These are phyloP conservation scores for Pseudogymnoascus sp. DNA, from an alignment of 2,329 filamentous ascomycete genomes.

Conservation along the genomic window DNA sequence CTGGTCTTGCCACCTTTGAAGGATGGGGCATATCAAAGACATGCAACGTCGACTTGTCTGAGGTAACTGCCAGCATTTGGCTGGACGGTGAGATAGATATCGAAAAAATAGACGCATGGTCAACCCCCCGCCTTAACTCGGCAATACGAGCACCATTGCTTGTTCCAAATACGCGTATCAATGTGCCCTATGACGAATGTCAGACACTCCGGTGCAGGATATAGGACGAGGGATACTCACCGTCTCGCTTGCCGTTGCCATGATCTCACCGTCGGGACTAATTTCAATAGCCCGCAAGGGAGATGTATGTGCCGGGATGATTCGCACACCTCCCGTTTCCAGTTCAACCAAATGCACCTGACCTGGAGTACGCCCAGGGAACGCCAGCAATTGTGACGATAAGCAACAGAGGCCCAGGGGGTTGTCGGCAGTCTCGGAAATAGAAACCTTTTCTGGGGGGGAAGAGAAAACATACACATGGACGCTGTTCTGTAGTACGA, in stretches of 20 bases:
- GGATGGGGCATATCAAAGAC: slow-evolving; percentile 75
- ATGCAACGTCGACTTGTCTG: slow-evolving; percentile 93
- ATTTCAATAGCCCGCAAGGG: slow-evolving; percentile 71
- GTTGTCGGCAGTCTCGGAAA: slow-evolving; percentile 84
- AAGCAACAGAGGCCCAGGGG: slow-evolving; percentile 72
- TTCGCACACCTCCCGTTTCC: slow-evolving; percentile 73
- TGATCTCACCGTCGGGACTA: slow-evolving; percentile 68
- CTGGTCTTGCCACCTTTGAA: slow-evolving; percentile 33
- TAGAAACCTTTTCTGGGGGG: slow-evolving; percentile 60
- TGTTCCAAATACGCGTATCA: slow-evolving; percentile 80
- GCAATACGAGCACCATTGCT: slow-evolving; percentile 71
- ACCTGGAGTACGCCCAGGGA: slow-evolving; percentile 79
- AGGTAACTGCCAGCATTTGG: slow-evolving; percentile 78
- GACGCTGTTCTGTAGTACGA: slow-evolving; percentile 75
- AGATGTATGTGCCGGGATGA: slow-evolving; percentile 83
- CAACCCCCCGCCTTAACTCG: slow-evolving; percentile 82
- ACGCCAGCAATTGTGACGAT: slow-evolving; percentile 65
- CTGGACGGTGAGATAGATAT: slow-evolving; percentile 80
- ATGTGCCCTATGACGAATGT: slow-evolving; percentile 56
- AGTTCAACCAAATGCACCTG: slow-evolving; percentile 86
- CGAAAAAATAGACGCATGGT: slow-evolving; percentile 80
- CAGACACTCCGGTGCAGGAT: neutral
- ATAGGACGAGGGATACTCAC: slow-evolving; percentile 31
- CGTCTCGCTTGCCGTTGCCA: slow-evolving; percentile 86
- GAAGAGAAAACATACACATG: slow-evolving; percentile 74